Conservation (phyloP, 2,329 filamentous ascomycete genomes). For the Alternaria novae-zelandiae region DNA sequence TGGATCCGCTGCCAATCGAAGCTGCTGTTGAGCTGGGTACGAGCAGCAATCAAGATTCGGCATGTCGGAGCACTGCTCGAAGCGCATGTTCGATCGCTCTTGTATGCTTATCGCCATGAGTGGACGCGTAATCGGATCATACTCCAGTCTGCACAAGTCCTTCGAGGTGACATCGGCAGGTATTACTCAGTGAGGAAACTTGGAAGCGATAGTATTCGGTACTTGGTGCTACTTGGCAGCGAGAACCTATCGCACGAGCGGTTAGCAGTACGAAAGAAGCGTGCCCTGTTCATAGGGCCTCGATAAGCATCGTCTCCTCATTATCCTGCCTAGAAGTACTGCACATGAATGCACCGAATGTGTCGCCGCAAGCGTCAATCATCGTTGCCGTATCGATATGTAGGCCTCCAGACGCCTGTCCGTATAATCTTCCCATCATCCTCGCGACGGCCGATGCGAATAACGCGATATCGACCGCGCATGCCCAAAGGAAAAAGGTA, state of each 20-base stretch:
- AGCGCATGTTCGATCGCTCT: not conserved
- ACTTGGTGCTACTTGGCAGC: not conserved
- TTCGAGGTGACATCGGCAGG: not conserved
- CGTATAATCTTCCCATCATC: not conserved
- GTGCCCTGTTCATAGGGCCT: not conserved
- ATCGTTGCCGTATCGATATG: not conserved
- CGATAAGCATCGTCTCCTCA: not conserved
- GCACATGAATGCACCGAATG: not conserved
- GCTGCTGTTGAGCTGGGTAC: not conserved
- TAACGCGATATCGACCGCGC: not conserved
- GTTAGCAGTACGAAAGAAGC: not conserved
- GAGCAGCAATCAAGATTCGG: not conserved
- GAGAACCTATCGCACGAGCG: not conserved
- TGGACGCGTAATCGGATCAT: not conserved
- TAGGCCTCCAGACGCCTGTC: not conserved
- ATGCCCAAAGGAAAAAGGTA: not conserved
- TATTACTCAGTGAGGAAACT: not conserved
- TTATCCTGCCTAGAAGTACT: not conserved
- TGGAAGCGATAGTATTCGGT: not conserved
- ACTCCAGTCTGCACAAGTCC: not conserved
- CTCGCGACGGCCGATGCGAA: not conserved
- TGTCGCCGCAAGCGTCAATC: not conserved
- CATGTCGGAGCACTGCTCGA: not conserved
- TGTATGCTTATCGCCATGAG: not conserved
- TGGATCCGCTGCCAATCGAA: not conserved